Base-by-base conservation (phyloP, 768 basidiomycete genomes). In the Myochromella boudieri region DNA sequence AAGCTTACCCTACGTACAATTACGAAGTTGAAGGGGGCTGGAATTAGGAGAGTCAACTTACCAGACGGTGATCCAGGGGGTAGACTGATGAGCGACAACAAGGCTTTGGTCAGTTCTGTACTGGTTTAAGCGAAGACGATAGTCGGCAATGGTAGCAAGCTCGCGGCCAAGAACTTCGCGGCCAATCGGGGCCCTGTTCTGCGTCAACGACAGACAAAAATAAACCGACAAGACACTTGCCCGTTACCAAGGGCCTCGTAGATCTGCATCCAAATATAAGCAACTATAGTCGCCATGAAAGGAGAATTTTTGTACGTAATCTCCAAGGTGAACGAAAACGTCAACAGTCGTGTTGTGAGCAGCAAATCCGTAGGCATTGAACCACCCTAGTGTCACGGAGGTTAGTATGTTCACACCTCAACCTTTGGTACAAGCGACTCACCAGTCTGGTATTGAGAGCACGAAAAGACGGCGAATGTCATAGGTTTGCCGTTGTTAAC, bases 361-460 rank as follows among this genome's bases (percentile, higher is more conserved):
- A 6, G 77, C 79, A 40, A 74, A 69, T 3, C 76, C 78, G 54
- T 82, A 84, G 8, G 80, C 80, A 60, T 81, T 82, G 67, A 82
- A 84, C 64, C 71, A 80, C 1, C 80, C 79, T 76, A 53, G 36
- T 29, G n/a, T n/a, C n/a, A n/a, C n/a, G n/a, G n/a, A n/a, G n/a
- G n/a, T n/a, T n/a, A n/a, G n/a, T n/a, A n/a, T n/a, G n/a, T n/a
- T n/a, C n/a, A n/a, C n/a, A n/a, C n/a, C n/a, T n/a, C n/a, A n/a
- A n/a, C n/a, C n/a, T n/a, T n/a, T n/a, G n/a, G n/a, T 6, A 20
- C 8, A 27, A 33, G 14, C 4, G 39, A 53, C 63, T 22, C 40
- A 71, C 77, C 77, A 32, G 67, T 63, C 60, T 78, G 80, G 55
- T 65, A 79, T 44, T 75, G 76, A 4, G 79, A 78, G 57, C 80